Conservation (phyloP, 2,329 filamentous ascomycete species). For the Colletotrichum theobromicola region DNA sequence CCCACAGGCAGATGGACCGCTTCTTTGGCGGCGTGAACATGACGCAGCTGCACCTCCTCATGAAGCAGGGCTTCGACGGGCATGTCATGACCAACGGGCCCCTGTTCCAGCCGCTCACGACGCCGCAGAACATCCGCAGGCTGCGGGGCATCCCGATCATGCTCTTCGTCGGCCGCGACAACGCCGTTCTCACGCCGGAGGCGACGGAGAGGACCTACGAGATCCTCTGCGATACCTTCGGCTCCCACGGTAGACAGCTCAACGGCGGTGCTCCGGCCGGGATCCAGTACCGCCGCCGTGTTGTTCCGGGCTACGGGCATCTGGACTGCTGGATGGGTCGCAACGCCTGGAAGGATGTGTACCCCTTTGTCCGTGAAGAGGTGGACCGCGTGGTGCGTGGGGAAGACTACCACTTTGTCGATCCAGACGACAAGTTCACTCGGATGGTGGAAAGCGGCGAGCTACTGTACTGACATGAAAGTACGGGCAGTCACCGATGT, state of each 20-base stretch:
- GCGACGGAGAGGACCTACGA: constrained; percentile 60
- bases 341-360: constrained; percentile 64
- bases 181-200: constrained; percentile 59
- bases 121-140: constrained; percentile 51
- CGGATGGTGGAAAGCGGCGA: constrained; percentile 44
- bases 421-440: constrained; percentile 49
- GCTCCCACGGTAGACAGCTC: constrained; percentile 31
- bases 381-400: constrained; percentile 57
- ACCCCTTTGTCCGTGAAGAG: constrained; percentile 59
- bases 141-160: constrained; percentile 60
- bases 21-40: constrained; percentile 70
- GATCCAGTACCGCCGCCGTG: constrained; percentile 53
- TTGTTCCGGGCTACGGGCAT: constrained; percentile 64
- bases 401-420: constrained; percentile 43
- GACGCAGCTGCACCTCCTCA: constrained; percentile 60
- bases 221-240: constrained; percentile 56
- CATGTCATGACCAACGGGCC: constrained; percentile 58
- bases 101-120: constrained; percentile 51
- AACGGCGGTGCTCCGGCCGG: constrained; percentile 27
- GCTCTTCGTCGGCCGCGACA: constrained; percentile 61
- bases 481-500: neutral
- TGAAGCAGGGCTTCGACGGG: constrained; percentile 58
- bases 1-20: constrained; percentile 64
- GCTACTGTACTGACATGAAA: constrained; percentile 38
- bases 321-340: constrained; percentile 68